These are phyloP conservation scores for Cordyceps javanica DNA, from an alignment of 2,329 filamentous ascomycete genomes.

Conservation along the genomic window DNA sequence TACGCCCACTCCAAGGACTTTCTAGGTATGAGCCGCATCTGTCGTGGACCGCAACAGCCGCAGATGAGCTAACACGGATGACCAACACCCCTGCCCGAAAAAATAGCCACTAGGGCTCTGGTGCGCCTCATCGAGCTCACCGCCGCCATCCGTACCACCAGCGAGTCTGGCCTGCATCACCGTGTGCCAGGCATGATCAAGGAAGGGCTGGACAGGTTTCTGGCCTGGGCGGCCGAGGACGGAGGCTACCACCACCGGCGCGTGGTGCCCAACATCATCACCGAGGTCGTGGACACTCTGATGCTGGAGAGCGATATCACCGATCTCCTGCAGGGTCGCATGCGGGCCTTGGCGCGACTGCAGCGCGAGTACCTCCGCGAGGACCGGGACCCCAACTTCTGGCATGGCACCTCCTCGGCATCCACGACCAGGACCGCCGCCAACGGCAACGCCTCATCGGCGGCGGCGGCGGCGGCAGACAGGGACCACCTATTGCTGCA, in stretches of 20 bases:
- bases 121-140: conserved; percentile 35
- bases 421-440: conserved; percentile 10
- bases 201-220: conserved; percentile 28
- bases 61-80: not conserved
- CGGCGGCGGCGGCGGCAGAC: not conserved
- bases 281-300: conserved; percentile 29
- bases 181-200: conserved; percentile 29
- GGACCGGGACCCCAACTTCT: conserved; percentile 24
- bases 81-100: not conserved
- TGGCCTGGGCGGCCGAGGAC: conserved; percentile 37
- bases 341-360: conserved; percentile 28
- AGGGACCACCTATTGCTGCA: conserved; percentile 4
- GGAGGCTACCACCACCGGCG: conserved; percentile 29
- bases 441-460: not conserved
- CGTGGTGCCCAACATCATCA: conserved; percentile 33
- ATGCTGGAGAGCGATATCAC: conserved; percentile 26
- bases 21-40: conserved; percentile 25
- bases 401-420: conserved; percentile 19
- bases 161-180: conserved; percentile 29
- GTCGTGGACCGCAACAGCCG: not conserved
- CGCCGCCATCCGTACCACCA: conserved; percentile 24
- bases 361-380: conserved; percentile 31
- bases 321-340: conserved; percentile 28
- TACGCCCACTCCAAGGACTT: conserved; percentile 33
- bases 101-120: conserved; percentile 33